A percentile compares a stretch with the other conserved stretches of the same genome.
Conservation (phyloP, 768 basidiomycete species). For the Podaxis sp. region DNA sequence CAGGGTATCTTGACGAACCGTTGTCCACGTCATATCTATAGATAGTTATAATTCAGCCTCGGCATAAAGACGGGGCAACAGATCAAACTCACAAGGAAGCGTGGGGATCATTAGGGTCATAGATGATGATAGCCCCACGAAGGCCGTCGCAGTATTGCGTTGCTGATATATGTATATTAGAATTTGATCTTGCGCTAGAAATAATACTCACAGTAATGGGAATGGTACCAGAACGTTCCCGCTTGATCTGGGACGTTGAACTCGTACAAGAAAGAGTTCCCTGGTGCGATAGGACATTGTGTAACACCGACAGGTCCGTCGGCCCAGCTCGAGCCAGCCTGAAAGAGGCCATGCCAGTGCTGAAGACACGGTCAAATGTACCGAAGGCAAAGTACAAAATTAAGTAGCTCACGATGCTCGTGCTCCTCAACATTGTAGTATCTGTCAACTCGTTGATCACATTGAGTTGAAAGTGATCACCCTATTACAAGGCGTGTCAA, state of each 20-base stretch:
- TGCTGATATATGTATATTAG: conserved; percentile 23
- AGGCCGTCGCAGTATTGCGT: conserved; percentile 60
- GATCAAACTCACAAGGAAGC: conserved; percentile 5
- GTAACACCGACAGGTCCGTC: conserved; percentile 41
- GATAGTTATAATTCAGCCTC: not conserved
- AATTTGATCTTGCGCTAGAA: conserved; percentile 20
- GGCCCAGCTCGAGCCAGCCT: conserved; percentile 34
- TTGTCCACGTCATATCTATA: conserved; percentile 39
- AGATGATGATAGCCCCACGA: conserved; percentile 47
- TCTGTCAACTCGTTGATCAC: conserved; percentile 49
- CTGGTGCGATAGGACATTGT: conserved; percentile 42
- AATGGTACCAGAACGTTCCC: conserved; percentile 47
- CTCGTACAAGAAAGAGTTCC: conserved; percentile 39
- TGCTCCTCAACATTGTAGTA: conserved; percentile 46
- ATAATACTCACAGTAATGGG: conserved; percentile 29
- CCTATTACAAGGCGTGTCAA: conserved; percentile 23
- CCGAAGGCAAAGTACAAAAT: not conserved
- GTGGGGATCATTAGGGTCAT: conserved; percentile 40
- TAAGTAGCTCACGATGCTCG: conserved; percentile 44
- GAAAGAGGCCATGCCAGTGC: conserved; percentile 48
- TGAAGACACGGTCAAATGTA: conserved; percentile 19
- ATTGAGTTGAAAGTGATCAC: conserved; percentile 44
- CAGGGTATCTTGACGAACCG: conserved; percentile 27
- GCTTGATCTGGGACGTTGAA: conserved; percentile 35
- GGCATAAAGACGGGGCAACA: not conserved